Evolutionary conservation across 495 filamentous ascomycete species (phyloP).

Genomic region (Aspergillus hancockii): DNA sequence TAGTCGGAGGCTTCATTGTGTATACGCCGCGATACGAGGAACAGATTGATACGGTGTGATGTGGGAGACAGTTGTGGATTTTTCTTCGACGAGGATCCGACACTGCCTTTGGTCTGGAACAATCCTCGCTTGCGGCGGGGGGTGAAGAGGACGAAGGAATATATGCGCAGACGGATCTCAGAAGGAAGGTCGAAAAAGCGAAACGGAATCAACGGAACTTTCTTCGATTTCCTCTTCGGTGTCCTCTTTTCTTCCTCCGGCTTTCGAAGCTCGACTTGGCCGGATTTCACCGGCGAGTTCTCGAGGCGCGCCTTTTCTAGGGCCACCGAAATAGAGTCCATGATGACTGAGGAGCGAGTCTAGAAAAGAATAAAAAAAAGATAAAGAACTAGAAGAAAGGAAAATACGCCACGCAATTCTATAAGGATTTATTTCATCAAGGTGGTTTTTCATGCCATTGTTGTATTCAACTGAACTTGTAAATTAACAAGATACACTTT

Average conservation of each 20-base stretch:
- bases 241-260: conserved; percentile 17
- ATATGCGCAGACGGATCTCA: conserved; percentile 74
- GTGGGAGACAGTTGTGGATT: conserved; percentile 53
- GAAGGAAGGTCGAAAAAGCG: conserved; percentile 75
- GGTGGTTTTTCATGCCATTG: conserved; percentile 23
- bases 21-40: conserved; percentile 63
- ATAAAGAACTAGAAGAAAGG: conserved; percentile 6
- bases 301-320: conserved; percentile 23
- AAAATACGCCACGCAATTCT: conserved; percentile 23
- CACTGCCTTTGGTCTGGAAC: conserved; percentile 40
- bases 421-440: conserved; percentile 11
- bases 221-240: conserved; percentile 20
- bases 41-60: conserved; percentile 56
- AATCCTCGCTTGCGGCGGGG: conserved; percentile 31
- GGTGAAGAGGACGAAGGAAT: conserved; percentile 61
- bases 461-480: conserved; percentile 19
- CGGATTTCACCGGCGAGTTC: conserved; percentile 2
- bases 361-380: conserved; percentile 3
- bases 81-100: conserved; percentile 79
- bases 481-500: conserved; percentile 16
- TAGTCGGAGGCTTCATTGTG: conserved; percentile 70
- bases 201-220: conserved; percentile 47
- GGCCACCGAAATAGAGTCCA: conserved; percentile 21
- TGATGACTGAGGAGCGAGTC: conserved; percentile 10
- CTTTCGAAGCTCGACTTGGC: conserved; percentile 6